Evolutionary conservation across 768 basidiomycete species (phyloP), one percentile per base, ranked within the genome.

Genomic region (Tulasnella sp.): DNA sequence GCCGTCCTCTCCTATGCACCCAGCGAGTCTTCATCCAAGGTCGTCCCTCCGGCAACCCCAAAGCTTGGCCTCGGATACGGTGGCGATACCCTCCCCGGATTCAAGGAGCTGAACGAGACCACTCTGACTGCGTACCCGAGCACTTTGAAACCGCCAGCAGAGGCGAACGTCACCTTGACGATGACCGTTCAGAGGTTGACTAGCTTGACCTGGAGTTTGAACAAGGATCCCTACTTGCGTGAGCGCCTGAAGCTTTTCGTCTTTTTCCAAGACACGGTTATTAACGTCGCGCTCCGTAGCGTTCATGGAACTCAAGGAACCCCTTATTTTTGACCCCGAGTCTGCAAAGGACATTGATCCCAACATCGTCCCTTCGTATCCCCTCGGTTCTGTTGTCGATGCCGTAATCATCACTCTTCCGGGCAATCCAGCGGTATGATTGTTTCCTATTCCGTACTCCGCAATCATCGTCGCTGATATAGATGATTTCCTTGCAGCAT

Each of bases 231-330:
- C 10, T 74, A 14, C 62, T 10, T 68, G 12, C 62, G 62, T 68
- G 62, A 68, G 62, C 34, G 18, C 21, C 24, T 10, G 18, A 24
- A 24, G 19, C 48, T 19, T 52, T 10, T 19, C 24, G 5, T 19
- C 19, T 21, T 21, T 24, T 9, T 24, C n/a, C 19, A 52, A 21
- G 48, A 52, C 2, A 19, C 21, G 4, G 3, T 52, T 0, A n/a
- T 14, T 68, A 18, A 68, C 34, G n/a, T n/a, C 34, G 5, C 38
- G 21, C 21, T 39, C 18, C 18, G 46, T 21, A 76, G 42, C 75
- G 5, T 76, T 76, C 75, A 40, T 76, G 75, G 75, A 76, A 24
- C 46, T 52, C 39, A 46, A 76, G 5, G 75, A 76, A 27, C 75
- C 75, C 38, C 27, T 76, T 18, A 46, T 76, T 12, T 76, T 76